phyloP scores from a whole-genome alignment of 306 rosid genomes.

The Cyclanthera cordifolia region DNA sequence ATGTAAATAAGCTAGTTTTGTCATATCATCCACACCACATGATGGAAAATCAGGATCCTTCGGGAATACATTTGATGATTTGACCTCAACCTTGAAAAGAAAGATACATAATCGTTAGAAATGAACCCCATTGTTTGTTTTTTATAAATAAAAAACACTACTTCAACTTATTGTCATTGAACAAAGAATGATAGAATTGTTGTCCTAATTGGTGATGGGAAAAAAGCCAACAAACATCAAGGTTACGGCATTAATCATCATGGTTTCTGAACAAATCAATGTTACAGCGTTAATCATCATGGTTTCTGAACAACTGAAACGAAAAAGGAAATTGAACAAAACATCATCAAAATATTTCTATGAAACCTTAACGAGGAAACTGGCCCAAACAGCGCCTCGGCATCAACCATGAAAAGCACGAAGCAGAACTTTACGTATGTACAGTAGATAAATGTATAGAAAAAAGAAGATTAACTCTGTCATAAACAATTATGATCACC shows the following conservation, averaged over 20 bases:
- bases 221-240: not conserved
- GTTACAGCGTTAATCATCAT: not conserved
- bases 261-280: no score
- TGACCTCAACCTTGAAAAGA: slow-evolving; percentile 43
- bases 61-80: slow-evolving; percentile 46
- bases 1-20: slow-evolving; percentile 85
- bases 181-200: not conserved
- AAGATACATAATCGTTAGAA: not conserved
- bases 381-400: not conserved
- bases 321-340: not conserved
- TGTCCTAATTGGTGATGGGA: not conserved
- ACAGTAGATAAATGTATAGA: not conserved
- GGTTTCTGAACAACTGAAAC: not conserved
- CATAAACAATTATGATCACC: not conserved
- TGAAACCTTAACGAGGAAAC: not conserved
- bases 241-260: not conserved
- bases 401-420: not conserved
- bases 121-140: not conserved
- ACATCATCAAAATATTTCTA: not conserved
- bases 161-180: not conserved
- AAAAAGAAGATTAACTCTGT: not conserved
- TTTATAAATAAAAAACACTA: not conserved
- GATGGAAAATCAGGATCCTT: slow-evolving; percentile 93
- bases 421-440: not conserved
- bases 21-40: slow-evolving; percentile 87